These are phyloP conservation scores for Stereocaulon alpinum DNA, from an alignment of 495 filamentous ascomycete species.

Conservation along the genomic window DNA sequence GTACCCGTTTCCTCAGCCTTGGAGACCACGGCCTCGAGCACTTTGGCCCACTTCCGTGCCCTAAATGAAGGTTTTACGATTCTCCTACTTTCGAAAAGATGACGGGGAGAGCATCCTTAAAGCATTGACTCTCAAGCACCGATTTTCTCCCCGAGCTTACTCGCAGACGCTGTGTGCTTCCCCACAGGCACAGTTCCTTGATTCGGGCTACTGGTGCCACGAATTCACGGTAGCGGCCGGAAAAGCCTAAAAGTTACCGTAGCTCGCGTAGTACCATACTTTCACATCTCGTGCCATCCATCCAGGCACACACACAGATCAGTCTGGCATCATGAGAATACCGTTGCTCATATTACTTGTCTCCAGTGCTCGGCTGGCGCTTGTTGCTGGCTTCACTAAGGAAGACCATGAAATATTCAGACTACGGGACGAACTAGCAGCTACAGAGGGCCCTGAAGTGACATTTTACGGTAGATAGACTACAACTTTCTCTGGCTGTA, in stretches of 20 bases:
- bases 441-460: slow-evolving; percentile 64
- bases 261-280: not conserved
- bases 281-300: not conserved
- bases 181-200: slow-evolving; percentile 6
- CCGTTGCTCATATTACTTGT: slow-evolving; percentile 5
- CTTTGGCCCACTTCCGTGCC: not conserved
- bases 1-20: not conserved
- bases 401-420: slow-evolving; percentile 92
- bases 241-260: not conserved
- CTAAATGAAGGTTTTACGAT: not conserved
- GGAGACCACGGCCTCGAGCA: not conserved
- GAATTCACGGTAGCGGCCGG: no score
- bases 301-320: slow-evolving; percentile 14
- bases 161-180: slow-evolving; percentile 1
- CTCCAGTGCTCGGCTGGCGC: slow-evolving; percentile 4
- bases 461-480: slow-evolving; percentile 70
- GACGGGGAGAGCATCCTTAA: not conserved
- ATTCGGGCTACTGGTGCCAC: slow-evolving; percentile 9
- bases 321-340: slow-evolving; percentile 10
- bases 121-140: not conserved
- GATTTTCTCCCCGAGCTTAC: slow-evolving; percentile 24
- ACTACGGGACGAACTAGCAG: slow-evolving; percentile 71
- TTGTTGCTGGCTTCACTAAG: slow-evolving; percentile 11
- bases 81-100: not conserved
- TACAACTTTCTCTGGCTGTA: not conserved